phyloP scores from a whole-genome alignment of 139 green algal genomes.

The Raphidocelis subcapitata region DNA sequence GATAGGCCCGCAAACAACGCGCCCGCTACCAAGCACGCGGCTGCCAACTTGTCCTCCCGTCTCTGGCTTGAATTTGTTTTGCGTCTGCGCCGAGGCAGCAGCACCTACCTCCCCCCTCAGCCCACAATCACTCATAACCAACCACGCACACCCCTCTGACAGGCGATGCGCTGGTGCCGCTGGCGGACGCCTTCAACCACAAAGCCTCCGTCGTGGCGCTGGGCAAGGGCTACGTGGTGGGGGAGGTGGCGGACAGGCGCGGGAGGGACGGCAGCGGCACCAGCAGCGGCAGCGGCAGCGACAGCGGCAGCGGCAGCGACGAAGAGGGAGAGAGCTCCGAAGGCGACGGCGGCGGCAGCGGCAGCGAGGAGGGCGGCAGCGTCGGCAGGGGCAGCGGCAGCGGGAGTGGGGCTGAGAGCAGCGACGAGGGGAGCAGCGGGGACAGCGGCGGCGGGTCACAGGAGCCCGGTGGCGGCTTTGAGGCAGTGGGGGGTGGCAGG shows the following conservation, averaged over 20 bases:
- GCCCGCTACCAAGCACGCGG: too few relatives aligned
- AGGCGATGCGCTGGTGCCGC: slow-evolving; percentile 75
- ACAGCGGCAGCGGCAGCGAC: slow-evolving; percentile 6
- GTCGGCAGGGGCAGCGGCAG: not conserved
- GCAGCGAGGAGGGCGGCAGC: not conserved
- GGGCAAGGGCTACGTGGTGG: slow-evolving; percentile 11
- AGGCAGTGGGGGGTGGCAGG: not conserved
- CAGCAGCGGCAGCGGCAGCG: slow-evolving; percentile 1
- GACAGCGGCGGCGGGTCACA: not conserved
- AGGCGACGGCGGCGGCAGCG: slow-evolving; percentile 2
- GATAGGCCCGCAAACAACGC: too few relatives aligned
- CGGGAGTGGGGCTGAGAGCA: not conserved
- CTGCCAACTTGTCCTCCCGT: too few relatives aligned
- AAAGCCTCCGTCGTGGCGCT: slow-evolving; percentile 56
- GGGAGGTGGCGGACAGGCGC: slow-evolving; percentile 8
- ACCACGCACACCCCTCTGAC: slow-evolving; percentile 11
- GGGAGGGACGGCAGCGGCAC: not conserved
- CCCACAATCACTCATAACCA: not conserved
- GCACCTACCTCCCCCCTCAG: too few relatives aligned
- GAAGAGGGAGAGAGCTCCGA: slow-evolving; percentile 4
- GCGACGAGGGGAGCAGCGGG: not conserved
- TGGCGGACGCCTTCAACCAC: slow-evolving; percentile 93
- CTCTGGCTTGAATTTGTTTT: too few relatives aligned
- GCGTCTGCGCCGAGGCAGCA: too few relatives aligned
- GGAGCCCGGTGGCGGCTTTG: not conserved